Evolutionary conservation across 192 early-diverging fungal species (phyloP).

Genomic region (Thoreauomyces humboldtii): DNA sequence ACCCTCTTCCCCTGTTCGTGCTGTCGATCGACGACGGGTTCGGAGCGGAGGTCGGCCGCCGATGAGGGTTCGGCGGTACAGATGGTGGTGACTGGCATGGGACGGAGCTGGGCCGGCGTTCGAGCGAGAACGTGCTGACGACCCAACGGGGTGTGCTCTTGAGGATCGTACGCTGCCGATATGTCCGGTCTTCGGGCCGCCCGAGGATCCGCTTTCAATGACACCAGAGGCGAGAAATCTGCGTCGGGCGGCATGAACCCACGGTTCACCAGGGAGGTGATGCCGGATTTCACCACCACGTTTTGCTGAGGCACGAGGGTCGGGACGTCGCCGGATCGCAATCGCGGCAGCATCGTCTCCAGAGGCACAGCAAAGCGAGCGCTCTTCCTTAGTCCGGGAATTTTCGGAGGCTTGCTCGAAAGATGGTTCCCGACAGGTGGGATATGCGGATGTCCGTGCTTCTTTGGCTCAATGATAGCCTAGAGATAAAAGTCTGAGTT

Average conservation of each 20-base stretch:
- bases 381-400: not conserved
- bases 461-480: not conserved
- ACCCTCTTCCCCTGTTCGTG: not conserved
- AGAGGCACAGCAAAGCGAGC: not conserved
- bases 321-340: slow-evolving; percentile 1
- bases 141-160: too few species aligned
- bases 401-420: not conserved
- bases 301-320: not conserved
- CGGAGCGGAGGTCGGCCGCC: not conserved
- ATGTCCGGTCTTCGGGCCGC: too few species aligned
- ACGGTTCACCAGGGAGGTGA: slow-evolving; percentile 17
- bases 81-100: not conserved
- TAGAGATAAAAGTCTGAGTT: not conserved
- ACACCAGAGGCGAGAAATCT: slow-evolving; percentile 15
- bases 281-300: not conserved
- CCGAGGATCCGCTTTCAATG: not conserved
- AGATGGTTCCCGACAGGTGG: slow-evolving; percentile 1
- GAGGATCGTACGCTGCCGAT: too few species aligned
- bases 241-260: slow-evolving; percentile 19
- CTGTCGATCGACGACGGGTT: not conserved
- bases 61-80: not conserved
- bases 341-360: slow-evolving; percentile 23
- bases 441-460: not conserved
- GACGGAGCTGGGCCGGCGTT: too few species aligned
- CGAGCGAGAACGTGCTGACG: too few species aligned